Evolutionary conservation across 164 flowering plant genomes (phyloP).

Genomic region (Taxillus chinensis): DNA sequence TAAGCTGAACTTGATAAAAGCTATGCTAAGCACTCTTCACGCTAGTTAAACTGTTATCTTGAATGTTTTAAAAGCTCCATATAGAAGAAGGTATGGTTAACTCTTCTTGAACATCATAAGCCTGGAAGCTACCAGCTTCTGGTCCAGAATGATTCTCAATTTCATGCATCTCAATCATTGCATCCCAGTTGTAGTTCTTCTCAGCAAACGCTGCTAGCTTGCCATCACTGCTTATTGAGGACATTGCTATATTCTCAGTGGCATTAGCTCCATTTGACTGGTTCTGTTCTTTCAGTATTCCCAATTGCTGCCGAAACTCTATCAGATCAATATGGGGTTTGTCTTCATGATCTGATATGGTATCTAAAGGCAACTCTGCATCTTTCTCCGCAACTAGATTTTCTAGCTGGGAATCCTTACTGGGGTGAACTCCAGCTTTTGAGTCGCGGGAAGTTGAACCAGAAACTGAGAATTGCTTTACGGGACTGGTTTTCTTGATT

Average conservation of each 20-base stretch:
- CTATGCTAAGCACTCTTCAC: background rate
- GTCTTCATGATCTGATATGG: slow-evolving; percentile 19
- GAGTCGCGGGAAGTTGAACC: slow-evolving; percentile 23
- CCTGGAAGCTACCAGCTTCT: slow-evolving; percentile 21
- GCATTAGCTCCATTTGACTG: slow-evolving; percentile 12
- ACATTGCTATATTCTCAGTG: slow-evolving; percentile 6
- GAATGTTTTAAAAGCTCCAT: slow-evolving; percentile 51
- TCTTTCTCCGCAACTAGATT: slow-evolving; percentile 8
- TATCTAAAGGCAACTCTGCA: slow-evolving; percentile 16
- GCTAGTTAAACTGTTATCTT: background rate
- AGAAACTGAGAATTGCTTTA: slow-evolving; percentile 18
- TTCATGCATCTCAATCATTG: slow-evolving; percentile 45
- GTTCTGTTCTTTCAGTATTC: slow-evolving; percentile 54
- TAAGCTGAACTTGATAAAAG: background rate
- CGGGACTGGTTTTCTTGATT: slow-evolving; percentile 42
- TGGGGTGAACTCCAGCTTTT: slow-evolving; percentile 5
- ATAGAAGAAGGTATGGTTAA: slow-evolving; percentile 38
- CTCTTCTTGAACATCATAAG: slow-evolving; percentile 41
- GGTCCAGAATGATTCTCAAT: slow-evolving; percentile 22
- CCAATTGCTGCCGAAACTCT: slow-evolving; percentile 87
- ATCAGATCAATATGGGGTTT: slow-evolving; percentile 84
- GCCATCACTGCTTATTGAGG: slow-evolving; percentile 18
- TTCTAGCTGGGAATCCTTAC: background rate
- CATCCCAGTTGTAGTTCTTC: slow-evolving; percentile 55
- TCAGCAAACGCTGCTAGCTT: slow-evolving; percentile 19